Base-by-base conservation (phyloP, 495 filamentous ascomycete genomes). In the Neurospora hispaniola region DNA sequence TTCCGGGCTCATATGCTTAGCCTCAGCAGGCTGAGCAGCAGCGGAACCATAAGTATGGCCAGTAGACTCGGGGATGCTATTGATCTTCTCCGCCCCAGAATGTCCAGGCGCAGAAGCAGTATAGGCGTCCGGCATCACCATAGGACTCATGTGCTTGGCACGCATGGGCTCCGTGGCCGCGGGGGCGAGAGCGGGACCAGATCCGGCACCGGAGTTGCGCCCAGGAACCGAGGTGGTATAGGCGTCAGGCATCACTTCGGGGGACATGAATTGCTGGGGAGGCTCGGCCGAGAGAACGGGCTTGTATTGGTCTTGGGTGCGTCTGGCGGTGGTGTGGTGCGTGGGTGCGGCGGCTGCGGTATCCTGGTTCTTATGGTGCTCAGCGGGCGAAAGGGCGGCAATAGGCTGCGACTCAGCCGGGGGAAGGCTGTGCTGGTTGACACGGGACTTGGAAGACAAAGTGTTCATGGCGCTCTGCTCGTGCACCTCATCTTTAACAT, bases 211-310 rank as follows among this genome's bases (percentile, higher is more conserved):
- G 70, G 39, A 38, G 40, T 27, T 73, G 66, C 38, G 71, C 2
- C 27, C 39, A 23, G 69, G 20, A 8, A 66, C 69, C 3, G 71
- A 75, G 6, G 70, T 38, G 3, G 54, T 75, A 46, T 78, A 78
- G 0, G 71, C 44, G 1, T 69, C 72, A 0, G 78, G 78, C 70
- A 76, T 75, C 8, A 77, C 75, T 42, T 75, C 76, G 4, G 78
- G 78, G 44, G 75, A 74, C 74, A 78, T 76, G 27, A 66, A 66
- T 0, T 66, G 14, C 27, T 66, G 54, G 3, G 54, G 54, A 4
- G 54, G 6, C 54, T 66, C 54, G 54, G 54, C 54, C 12, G 23
- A 8, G 27, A 66, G 54, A 12, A 66, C 54, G 7, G 54, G 54
- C 54, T 66, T 66, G 54, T 66, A 66, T 31, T 66, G 54, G 54